These are phyloP conservation scores for Aureobasidium sp. DNA, from an alignment of 2,329 filamentous ascomycete genomes.

Conservation along the genomic window DNA sequence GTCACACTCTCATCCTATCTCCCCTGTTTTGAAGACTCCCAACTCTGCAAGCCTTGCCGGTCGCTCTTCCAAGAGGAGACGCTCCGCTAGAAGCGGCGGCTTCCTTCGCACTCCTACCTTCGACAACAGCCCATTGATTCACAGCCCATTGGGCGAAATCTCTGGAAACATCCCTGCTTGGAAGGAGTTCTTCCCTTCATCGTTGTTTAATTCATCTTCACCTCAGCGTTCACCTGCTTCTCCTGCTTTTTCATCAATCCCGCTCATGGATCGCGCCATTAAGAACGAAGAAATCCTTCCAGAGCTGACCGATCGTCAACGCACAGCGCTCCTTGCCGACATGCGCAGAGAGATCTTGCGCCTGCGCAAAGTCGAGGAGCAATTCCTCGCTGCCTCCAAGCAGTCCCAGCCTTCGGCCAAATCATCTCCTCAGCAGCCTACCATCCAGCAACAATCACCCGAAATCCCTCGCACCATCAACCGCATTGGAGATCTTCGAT, in stretches of 20 bases:
- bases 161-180: neutral
- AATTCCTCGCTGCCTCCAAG: neutral
- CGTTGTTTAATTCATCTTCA: neutral
- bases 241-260: neutral
- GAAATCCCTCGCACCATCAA: conserved; percentile 3
- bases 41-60: neutral
- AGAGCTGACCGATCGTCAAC: conserved; percentile 3
- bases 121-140: neutral
- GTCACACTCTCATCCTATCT: conserved; percentile 2
- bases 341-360: conserved; percentile 11
- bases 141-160: neutral
- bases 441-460: neutral
- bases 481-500: neutral
- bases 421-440: neutral
- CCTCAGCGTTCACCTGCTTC: neutral
- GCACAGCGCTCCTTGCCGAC: conserved; percentile 3
- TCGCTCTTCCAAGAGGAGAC: neutral
- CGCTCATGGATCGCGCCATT: neutral
- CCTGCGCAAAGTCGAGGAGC: conserved; percentile 1
- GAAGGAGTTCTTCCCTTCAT: neutral
- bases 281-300: neutral
- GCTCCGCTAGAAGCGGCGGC: neutral
- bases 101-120: neutral
- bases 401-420: neutral
- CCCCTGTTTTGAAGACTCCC: neutral